These are phyloP conservation scores for Bryum argenteum DNA, from an alignment of 225 moss, liverwort and hornwort species.

Conservation along the genomic window DNA sequence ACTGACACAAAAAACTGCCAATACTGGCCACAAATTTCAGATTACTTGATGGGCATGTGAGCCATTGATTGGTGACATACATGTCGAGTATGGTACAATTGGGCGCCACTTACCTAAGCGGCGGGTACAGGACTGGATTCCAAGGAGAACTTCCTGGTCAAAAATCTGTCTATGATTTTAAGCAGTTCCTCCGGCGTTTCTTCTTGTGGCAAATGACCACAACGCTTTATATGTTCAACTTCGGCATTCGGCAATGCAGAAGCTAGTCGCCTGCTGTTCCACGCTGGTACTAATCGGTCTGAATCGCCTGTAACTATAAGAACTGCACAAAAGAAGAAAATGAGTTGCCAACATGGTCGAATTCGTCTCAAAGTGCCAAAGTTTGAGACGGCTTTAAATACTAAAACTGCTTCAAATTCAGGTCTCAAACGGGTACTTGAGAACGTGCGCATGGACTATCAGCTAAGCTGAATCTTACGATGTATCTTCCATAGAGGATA, in stretches of 20 bases:
- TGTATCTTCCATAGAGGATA: too few relatives aligned
- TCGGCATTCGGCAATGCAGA: conserved; percentile 75
- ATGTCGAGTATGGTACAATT: conserved; percentile 18
- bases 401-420: background rate
- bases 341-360: conserved; percentile 4
- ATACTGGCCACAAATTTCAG: too few relatives aligned
- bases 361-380: background rate
- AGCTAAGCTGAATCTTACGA: too few relatives aligned
- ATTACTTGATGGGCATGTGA: too few relatives aligned
- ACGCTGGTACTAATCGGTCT: conserved; percentile 83
- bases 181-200: conserved; percentile 79
- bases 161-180: conserved; percentile 60
- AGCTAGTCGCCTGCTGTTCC: conserved; percentile 74
- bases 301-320: conserved; percentile 60
- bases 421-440: background rate
- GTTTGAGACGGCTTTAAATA: background rate
- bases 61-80: background rate
- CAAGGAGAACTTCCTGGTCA: conserved; percentile 35
- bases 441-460: background rate
- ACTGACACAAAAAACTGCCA: too few relatives aligned
- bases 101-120: conserved; percentile 20
- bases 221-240: conserved; percentile 69
- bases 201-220: conserved; percentile 95
- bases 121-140: conserved; percentile 24
- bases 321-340: conserved; percentile 32